A percentile compares a stretch with the other conserved stretches of the same genome.
phyloP scores from a whole-genome alignment of 192 early-diverging fungal species.

The Dissophora globulifera region DNA sequence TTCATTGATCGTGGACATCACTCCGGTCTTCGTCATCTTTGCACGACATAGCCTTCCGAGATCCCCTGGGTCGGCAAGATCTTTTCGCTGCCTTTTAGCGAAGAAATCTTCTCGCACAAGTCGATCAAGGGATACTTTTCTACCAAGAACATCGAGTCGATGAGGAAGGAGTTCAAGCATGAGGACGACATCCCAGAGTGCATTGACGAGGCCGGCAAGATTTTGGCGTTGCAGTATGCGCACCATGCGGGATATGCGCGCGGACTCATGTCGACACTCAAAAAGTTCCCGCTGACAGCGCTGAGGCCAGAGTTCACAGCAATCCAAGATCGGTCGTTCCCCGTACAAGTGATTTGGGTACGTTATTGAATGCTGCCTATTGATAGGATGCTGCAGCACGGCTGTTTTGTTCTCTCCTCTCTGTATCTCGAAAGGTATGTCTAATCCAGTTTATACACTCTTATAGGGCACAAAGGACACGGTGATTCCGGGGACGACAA shows the following conservation, averaged over 20 bases:
- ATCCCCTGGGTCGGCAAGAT: slow-evolving; percentile 40
- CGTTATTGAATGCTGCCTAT: not conserved
- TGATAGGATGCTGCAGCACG: not conserved
- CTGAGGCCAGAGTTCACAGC: slow-evolving; percentile 15
- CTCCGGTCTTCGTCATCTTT: too few species aligned
- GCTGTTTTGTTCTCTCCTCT: too few species aligned
- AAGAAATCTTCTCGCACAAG: slow-evolving; percentile 34
- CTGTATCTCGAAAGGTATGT: too few species aligned
- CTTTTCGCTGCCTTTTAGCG: slow-evolving; percentile 33
- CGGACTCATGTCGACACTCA: slow-evolving; percentile 46
- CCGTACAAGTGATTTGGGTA: slow-evolving; percentile 47
- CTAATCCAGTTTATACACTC: too few species aligned
- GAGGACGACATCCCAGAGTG: not conserved
- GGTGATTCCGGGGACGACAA: slow-evolving; percentile 29
- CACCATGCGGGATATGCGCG: slow-evolving; percentile 45
- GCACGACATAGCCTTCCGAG: slow-evolving; percentile 40
- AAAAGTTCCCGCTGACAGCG: slow-evolving; percentile 27
- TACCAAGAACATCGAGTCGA: slow-evolving; percentile 42
- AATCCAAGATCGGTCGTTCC: slow-evolving; percentile 11
- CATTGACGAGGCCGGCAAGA: slow-evolving; percentile 25
- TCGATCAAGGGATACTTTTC: slow-evolving; percentile 33
- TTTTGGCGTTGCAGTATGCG: slow-evolving; percentile 28
- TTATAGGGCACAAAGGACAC: slow-evolving; percentile 41
- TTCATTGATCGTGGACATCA: too few species aligned
- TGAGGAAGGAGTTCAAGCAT: slow-evolving; percentile 32